Evolutionary conservation across 192 early-diverging fungal species (phyloP).

Genomic region (Gamsiella multidivaricata): DNA sequence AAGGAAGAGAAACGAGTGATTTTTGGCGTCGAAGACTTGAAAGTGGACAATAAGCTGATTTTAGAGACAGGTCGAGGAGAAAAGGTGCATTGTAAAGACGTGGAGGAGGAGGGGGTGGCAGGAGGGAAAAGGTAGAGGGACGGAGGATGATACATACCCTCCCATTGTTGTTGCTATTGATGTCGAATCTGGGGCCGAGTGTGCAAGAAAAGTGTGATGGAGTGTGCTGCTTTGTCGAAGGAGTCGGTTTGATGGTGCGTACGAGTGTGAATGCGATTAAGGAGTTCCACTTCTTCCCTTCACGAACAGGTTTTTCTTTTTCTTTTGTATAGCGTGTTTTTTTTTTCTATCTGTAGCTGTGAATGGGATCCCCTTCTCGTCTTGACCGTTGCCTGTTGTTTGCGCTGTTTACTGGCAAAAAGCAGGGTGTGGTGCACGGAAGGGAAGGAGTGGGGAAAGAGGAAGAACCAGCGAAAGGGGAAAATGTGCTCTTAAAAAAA

Average conservation of each 20-base stretch:
- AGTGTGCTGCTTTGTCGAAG: neutral
- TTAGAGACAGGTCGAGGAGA: too few species aligned
- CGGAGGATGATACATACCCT: constrained; percentile 21
- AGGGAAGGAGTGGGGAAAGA: constrained; percentile 22
- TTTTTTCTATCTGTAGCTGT: neutral
- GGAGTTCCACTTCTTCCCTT: too few species aligned
- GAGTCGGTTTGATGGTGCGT: neutral
- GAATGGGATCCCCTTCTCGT: constrained; percentile 8
- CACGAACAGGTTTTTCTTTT: too few species aligned
- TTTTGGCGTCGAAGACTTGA: too few species aligned
- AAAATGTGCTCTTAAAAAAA: constrained; percentile 3
- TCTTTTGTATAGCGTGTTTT: too few species aligned
- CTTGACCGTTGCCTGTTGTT: neutral
- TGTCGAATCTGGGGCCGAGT: neutral
- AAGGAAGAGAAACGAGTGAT: too few species aligned
- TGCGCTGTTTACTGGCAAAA: neutral
- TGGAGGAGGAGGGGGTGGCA: neutral
- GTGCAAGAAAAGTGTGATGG: neutral
- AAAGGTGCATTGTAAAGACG: too few species aligned
- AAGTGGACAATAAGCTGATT: too few species aligned
- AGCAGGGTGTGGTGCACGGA: constrained; percentile 13
- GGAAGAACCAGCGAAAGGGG: constrained; percentile 2
- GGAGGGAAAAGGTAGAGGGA: neutral
- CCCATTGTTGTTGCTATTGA: constrained; percentile 12
- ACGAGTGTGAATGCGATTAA: too few species aligned